Percentiles rank a stretch among this genome's conserved stretches.
Conservation (phyloP, 805 yeast species). For the Komagataella populi region DNA sequence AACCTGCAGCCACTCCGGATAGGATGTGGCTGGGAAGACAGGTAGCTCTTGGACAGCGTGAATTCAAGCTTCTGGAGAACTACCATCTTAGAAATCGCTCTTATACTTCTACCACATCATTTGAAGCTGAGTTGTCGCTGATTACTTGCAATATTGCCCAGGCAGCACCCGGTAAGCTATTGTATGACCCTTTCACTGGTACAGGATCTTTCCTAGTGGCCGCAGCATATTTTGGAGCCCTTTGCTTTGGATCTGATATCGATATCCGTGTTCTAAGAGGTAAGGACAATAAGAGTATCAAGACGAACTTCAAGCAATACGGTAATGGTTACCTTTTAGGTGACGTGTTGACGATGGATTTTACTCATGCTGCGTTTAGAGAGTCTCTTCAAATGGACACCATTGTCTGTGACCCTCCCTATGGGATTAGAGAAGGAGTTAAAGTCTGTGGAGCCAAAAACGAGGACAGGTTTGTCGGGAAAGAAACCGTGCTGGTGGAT, state of each 20-base stretch:
- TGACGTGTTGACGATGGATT: slow-evolving; percentile 85
- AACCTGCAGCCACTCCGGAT: slow-evolving; percentile 37
- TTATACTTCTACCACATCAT: slow-evolving; percentile 91
- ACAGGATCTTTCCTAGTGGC: slow-evolving; percentile 92
- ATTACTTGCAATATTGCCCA: slow-evolving; percentile 83
- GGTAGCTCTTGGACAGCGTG: slow-evolving; percentile 47
- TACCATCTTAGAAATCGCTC: slow-evolving; percentile 74
- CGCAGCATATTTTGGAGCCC: slow-evolving; percentile 73
- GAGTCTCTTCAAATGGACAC: slow-evolving; percentile 50
- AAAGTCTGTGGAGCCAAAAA: slow-evolving; percentile 79
- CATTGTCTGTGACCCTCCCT: slow-evolving; percentile 94
- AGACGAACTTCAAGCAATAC: slow-evolving; percentile 66
- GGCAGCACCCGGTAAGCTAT: slow-evolving; percentile 45
- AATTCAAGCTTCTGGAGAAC: slow-evolving; percentile 50
- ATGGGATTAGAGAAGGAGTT: slow-evolving; percentile 92
- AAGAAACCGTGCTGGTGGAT: slow-evolving; percentile 61
- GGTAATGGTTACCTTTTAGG: slow-evolving; percentile 39
- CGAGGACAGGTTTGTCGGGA: slow-evolving; percentile 47
- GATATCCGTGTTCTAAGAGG: slow-evolving; percentile 75
- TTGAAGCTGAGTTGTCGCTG: slow-evolving; percentile 85
- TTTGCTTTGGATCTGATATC: slow-evolving; percentile 79
- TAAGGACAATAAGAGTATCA: slow-evolving; percentile 29
- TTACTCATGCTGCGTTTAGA: slow-evolving; percentile 80
- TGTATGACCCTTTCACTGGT: slow-evolving; percentile 93
- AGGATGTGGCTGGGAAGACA: slow-evolving; percentile 66